Evolutionary conservation across 805 yeast genomes (phyloP).

Genomic region (Spathaspora boniae): DNA sequence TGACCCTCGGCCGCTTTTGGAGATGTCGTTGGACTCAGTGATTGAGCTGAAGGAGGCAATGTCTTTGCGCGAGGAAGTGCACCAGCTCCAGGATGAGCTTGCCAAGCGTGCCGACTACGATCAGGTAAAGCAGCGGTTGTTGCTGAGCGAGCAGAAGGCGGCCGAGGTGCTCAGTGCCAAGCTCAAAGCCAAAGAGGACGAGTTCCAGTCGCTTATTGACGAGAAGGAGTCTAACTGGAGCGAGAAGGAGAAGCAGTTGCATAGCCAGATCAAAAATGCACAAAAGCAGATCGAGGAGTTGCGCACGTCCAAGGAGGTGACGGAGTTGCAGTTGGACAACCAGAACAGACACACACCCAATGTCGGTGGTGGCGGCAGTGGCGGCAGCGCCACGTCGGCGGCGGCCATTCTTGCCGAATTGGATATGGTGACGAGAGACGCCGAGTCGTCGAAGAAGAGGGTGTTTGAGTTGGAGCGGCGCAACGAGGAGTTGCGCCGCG

Average conservation of each 20-base stretch:
- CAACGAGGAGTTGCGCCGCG: conserved; percentile 69
- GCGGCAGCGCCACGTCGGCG: conserved; percentile 19
- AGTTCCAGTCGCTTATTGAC: conserved; percentile 60
- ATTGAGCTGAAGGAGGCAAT: conserved; percentile 51
- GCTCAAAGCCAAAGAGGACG: conserved; percentile 70
- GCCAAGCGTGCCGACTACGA: conserved; percentile 75
- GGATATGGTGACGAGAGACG: conserved; percentile 69
- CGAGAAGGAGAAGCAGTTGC: conserved; percentile 50
- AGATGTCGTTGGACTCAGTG: conserved; percentile 64
- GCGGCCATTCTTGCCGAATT: conserved; percentile 48
- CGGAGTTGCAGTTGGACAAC: conserved; percentile 53
- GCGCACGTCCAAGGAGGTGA: conserved; percentile 60
- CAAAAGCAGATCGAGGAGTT: conserved; percentile 60
- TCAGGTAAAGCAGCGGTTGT: conserved; percentile 58
- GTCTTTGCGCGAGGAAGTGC: conserved; percentile 48
- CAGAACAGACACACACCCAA: conserved; percentile 43
- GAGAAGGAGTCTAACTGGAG: conserved; percentile 73
- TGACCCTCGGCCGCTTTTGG: conserved; percentile 82
- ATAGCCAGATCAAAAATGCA: conserved; percentile 49
- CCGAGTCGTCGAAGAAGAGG: conserved; percentile 66
- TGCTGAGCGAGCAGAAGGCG: conserved; percentile 57
- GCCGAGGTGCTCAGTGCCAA: conserved; percentile 52
- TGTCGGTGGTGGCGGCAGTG: conserved; percentile 17
- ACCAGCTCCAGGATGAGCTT: conserved; percentile 52
- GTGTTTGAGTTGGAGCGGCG: conserved; percentile 70